Evolutionary conservation across 1,284 basidiomycete genomes (phyloP), one percentile per base, ranked within the genome.

Genomic region (Tilletia indica): DNA sequence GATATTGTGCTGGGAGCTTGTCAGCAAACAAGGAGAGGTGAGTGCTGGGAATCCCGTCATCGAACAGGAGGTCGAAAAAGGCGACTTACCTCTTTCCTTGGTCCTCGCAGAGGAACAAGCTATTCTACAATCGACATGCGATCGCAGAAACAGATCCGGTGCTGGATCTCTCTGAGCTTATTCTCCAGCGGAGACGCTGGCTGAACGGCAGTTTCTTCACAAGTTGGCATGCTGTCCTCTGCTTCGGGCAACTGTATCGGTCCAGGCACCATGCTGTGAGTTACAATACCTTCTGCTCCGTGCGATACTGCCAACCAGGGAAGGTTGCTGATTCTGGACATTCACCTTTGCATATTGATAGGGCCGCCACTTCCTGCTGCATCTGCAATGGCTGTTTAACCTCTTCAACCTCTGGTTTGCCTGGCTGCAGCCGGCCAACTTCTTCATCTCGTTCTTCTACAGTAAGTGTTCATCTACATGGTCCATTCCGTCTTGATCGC

Each of bases 41-140:
- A 58, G 56, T 58, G 11, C 19, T 8, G 19, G 51, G n/a, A 11
- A 11, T 21, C 11, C 56, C 1, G 25, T 2, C 3, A 14, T 2
- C 25, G 34, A 21, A 14, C 12, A 14, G 16, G 16, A 38, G 42
- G 3, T 8, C 42, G 42, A 14, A 8, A 8, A 14, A 45, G 6
- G 6, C 42, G 42, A 34, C 21, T 58, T 4, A 58, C 3, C 25
- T 2, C n/a, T n/a, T 3, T 31, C 25, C 1, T 14, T 25, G 25
- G 11, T 14, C 34, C 21, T 58, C 5, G 51, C 51, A 58, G 61
- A 39, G 61, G 63, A 97, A 94, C 94, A 90, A 91, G 69, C 85
- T 97, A 80, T 93, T 95, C 86, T 97, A 95, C 77, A 93, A 94
- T 85, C 94, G 96, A 83, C 93, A 91, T 0, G 93, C 94, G 0